A percentile compares a stretch with the other conserved stretches of the same genome.
Evolutionary conservation across 73 alveolate species (phyloP).

Genomic region (Paramecium biaurelia): DNA sequence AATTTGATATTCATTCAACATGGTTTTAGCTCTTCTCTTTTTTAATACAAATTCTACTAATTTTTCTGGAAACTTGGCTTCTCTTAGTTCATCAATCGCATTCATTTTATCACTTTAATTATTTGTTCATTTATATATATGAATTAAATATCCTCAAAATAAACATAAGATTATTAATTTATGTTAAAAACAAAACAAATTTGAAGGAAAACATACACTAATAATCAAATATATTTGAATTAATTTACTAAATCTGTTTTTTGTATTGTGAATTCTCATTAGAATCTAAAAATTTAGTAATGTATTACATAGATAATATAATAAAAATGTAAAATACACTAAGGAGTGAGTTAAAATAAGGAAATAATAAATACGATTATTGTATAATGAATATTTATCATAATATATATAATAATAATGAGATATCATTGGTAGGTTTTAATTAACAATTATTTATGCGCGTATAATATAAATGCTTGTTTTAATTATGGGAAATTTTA

Average conservation of each 20-base stretch:
- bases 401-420: not conserved
- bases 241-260: not conserved
- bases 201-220: not conserved
- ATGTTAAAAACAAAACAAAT: not conserved
- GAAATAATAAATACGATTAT: not conserved
- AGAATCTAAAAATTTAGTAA: too few species aligned
- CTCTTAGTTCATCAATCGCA: not conserved
- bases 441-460: not conserved
- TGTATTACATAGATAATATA: too few species aligned
- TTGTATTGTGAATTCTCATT: not conserved
- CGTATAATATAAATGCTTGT: not conserved
- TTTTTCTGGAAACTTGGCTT: constrained; percentile 74
- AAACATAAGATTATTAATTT: not conserved
- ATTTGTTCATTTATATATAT: not conserved
- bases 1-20: not conserved
- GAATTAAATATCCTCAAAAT: not conserved
- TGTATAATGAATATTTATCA: not conserved
- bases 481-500: not conserved
- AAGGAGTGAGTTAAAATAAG: not conserved
- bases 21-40: not conserved
- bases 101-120: not conserved
- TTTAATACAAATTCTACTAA: not conserved
- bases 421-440: not conserved
- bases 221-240: not conserved
- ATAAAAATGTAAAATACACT: not conserved